A percentile compares a stretch with the other conserved stretches of the same genome.
These are phyloP conservation scores for Lojkania enalia DNA, from an alignment of 2,329 filamentous ascomycete genomes.

Conservation along the genomic window DNA sequence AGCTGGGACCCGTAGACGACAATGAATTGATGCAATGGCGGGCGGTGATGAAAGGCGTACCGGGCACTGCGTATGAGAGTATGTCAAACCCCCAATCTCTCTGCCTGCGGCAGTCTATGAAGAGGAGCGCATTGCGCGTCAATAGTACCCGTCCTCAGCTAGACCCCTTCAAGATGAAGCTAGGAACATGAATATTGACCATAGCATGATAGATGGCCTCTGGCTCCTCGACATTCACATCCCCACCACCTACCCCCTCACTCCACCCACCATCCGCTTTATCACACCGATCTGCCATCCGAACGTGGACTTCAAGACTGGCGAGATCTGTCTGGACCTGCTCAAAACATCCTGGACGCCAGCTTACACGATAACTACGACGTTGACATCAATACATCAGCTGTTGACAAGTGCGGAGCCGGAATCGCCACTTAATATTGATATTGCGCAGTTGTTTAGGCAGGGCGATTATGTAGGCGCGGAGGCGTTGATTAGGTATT, in stretches of 20 bases:
- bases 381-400: slow-evolving; percentile 72
- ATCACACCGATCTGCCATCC: slow-evolving; percentile 55
- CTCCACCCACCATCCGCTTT: slow-evolving; percentile 78
- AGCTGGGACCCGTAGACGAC: slow-evolving; percentile 61
- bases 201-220: slow-evolving; percentile 66
- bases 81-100: slow-evolving; percentile 8
- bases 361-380: slow-evolving; percentile 77
- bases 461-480: slow-evolving; percentile 70
- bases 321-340: slow-evolving; percentile 93
- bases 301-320: slow-evolving; percentile 59
- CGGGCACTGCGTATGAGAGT: slow-evolving; percentile 65
- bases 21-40: slow-evolving; percentile 62
- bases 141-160: background rate
- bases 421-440: slow-evolving; percentile 78
- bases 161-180: slow-evolving; percentile 4
- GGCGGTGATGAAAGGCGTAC: slow-evolving; percentile 63
- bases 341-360: slow-evolving; percentile 79
- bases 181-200: too few relatives aligned
- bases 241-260: slow-evolving; percentile 75
- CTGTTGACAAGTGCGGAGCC: slow-evolving; percentile 69
- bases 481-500: slow-evolving; percentile 71
- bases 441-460: slow-evolving; percentile 71
- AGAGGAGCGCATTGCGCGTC: too few relatives aligned
- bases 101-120: too few relatives aligned
- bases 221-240: slow-evolving; percentile 82